These are phyloP conservation scores for Curvularia lunata DNA, from an alignment of 2,329 filamentous ascomycete genomes.

Conservation along the genomic window DNA sequence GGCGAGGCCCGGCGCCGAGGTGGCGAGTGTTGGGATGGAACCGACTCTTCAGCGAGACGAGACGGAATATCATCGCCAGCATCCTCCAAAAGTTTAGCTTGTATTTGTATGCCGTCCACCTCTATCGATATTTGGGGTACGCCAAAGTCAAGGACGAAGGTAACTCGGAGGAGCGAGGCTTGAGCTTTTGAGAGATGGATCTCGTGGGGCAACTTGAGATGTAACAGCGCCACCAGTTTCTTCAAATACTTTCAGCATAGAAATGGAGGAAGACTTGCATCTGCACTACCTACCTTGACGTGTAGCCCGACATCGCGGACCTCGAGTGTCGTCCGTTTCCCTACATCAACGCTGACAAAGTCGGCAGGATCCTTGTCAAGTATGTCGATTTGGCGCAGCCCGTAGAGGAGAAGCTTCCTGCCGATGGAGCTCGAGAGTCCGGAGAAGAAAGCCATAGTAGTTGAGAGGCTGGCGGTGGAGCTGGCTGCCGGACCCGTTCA, in stretches of 20 bases:
- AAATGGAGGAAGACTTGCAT: background rate
- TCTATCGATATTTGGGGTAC: constrained; percentile 82
- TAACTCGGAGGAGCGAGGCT: constrained; percentile 77
- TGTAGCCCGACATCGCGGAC: constrained; percentile 85
- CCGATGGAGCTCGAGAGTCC: constrained; percentile 79
- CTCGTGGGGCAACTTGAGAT: constrained; percentile 68
- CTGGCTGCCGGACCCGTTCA: constrained; percentile 12
- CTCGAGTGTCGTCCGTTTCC: constrained; percentile 81
- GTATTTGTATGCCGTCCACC: constrained; percentile 79
- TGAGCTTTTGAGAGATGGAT: constrained; percentile 76
- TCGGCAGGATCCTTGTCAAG: constrained; percentile 88
- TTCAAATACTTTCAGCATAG: constrained; percentile 49
- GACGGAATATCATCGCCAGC: constrained; percentile 12
- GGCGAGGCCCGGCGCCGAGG: constrained; percentile 18
- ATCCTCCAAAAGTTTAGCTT: constrained; percentile 46
- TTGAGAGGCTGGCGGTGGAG: constrained; percentile 19
- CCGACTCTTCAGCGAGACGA: constrained; percentile 9
- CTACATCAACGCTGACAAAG: constrained; percentile 83
- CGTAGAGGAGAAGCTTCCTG: constrained; percentile 87
- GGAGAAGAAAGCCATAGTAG: constrained; percentile 66
- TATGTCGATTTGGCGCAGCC: constrained; percentile 79
- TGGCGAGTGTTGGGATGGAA: constrained; percentile 16
- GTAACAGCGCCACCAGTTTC: constrained; percentile 79
- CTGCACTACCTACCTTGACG: constrained; percentile 65
- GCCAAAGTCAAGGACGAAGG: constrained; percentile 86